phyloP scores from a whole-genome alignment of 148 eudicot genomes.

The Chenopodium berlandieri region DNA sequence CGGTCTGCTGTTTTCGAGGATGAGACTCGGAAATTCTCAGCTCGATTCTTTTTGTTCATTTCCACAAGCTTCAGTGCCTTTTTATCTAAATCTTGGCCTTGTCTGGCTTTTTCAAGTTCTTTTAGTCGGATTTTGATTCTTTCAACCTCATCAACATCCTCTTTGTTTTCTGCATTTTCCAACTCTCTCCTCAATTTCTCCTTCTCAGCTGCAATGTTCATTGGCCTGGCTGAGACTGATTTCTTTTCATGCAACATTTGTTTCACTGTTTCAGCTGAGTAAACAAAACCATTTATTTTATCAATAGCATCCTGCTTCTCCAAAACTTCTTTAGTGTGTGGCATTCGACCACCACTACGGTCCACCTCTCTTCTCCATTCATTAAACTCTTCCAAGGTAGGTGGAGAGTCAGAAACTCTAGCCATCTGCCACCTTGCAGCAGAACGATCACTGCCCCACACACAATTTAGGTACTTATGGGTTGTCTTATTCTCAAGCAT shows the following conservation, averaged over 20 bases:
- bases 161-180: conserved; percentile 56
- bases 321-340: conserved; percentile 50
- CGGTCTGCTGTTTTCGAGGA: conserved; percentile 52
- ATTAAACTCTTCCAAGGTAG: conserved; percentile 65
- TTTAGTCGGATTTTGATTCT: conserved; percentile 58
- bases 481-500: conserved; percentile 80
- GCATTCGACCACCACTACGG: conserved; percentile 72
- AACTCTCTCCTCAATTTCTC: conserved; percentile 66
- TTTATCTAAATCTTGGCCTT: conserved; percentile 45
- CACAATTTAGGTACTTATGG: conserved; percentile 66
- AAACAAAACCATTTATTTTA: conserved; percentile 63
- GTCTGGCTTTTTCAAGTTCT: conserved; percentile 65
- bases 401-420: conserved; percentile 79
- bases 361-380: conserved; percentile 83
- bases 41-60: conserved; percentile 81
- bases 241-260: conserved; percentile 91
- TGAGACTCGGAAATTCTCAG: conserved; percentile 73
- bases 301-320: conserved; percentile 74
- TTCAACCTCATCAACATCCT: conserved; percentile 56
- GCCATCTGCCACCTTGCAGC: conserved; percentile 99
- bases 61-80: conserved; percentile 74
- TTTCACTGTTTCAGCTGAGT: conserved; percentile 86
- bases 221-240: conserved; percentile 67
- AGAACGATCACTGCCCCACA: conserved; percentile 86
- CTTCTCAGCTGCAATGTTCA: conserved; percentile 89